Evolutionary conservation across 495 filamentous ascomycete species (phyloP), one percentile per base, ranked within the genome.

Genomic region (Penicillium roqueforti): DNA sequence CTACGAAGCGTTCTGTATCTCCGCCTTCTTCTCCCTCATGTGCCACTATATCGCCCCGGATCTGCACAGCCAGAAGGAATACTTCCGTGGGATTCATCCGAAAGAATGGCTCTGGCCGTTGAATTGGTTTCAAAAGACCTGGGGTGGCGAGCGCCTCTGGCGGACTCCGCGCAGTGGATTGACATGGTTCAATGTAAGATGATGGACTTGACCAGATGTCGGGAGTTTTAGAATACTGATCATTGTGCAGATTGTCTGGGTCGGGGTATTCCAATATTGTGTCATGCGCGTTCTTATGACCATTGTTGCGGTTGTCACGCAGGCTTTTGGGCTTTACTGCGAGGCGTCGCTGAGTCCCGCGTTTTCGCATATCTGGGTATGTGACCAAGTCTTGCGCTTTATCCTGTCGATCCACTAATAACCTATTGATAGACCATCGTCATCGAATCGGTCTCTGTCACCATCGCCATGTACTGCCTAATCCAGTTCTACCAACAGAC

Each of bases 1-100:
- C 69, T 95, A 95, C 69, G 91, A 96, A 74, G 90, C 91, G 4
- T 93, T 96, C 61, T 87, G 89, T 39, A 92, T 96, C 54, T 85
- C 89, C 29, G 86, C 86, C 51, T 96, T 96, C 77, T 96, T 96
- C 69, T 82, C 87, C n/a, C 77, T 96, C 19, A 69, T 95, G 61
- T 95, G 91, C 64, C 80, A 86, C 65, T 95, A 95, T 63, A 83
- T 91, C 53, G 87, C 83, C 7, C 88, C 88, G 19, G 81, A 86
- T 59, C 71, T 96, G 25, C 89, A 90, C 61, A 82, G 82, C 25
- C 91, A 96, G 70, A 96, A 96, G 68, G 81, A 91, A 22, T 95
- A 88, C 68, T 96, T 96, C 60, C 79, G 91, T 42, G 71, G 77
- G 20, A 74, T 92, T 56, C 70, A 79, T 25, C 80, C 88, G 2